Conservation (phyloP, 805 yeast genomes). For the Jamesozyma spencerorum region DNA sequence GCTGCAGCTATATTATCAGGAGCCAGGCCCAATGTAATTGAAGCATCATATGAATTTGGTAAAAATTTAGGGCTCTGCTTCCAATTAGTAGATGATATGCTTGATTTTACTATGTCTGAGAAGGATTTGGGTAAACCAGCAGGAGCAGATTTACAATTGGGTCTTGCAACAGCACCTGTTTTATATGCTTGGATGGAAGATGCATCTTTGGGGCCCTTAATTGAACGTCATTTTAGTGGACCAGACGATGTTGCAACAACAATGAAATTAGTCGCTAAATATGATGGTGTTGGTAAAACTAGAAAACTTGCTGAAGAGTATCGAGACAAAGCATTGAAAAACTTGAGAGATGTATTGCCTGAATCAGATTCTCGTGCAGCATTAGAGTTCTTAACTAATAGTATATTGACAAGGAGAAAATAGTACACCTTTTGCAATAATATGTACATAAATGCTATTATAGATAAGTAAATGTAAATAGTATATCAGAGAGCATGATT, state of each 20-base stretch:
- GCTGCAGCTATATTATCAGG: constrained; percentile 92
- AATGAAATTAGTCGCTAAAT: constrained; percentile 56
- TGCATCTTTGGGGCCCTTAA: constrained; percentile 76
- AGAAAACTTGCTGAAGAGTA: constrained; percentile 67
- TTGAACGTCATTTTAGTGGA: constrained; percentile 69
- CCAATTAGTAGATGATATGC: constrained; percentile 92
- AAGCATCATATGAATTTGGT: constrained; percentile 83
- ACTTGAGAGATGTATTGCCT: constrained; percentile 61
- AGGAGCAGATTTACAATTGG: constrained; percentile 87
- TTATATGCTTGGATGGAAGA: constrained; percentile 86
- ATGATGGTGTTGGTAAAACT: constrained; percentile 71
- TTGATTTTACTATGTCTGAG: constrained; percentile 87
- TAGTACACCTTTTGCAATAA: constrained; percentile 20
- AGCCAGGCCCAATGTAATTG: constrained; percentile 63
- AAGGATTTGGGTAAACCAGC: constrained; percentile 87
- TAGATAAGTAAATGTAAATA: too few relatives aligned
- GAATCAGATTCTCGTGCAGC: constrained; percentile 87
- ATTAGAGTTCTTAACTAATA: constrained; percentile 71
- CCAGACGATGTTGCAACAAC: constrained; percentile 85
- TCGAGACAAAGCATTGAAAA: constrained; percentile 63
- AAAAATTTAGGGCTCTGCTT: constrained; percentile 89
- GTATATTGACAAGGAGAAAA: constrained; percentile 73
- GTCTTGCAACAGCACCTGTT: constrained; percentile 95
- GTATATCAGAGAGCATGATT: too few relatives aligned
- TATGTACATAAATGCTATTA: neutral